Conservation (phyloP, 257 asterid species). For the Rauvolfia tetraphylla region DNA sequence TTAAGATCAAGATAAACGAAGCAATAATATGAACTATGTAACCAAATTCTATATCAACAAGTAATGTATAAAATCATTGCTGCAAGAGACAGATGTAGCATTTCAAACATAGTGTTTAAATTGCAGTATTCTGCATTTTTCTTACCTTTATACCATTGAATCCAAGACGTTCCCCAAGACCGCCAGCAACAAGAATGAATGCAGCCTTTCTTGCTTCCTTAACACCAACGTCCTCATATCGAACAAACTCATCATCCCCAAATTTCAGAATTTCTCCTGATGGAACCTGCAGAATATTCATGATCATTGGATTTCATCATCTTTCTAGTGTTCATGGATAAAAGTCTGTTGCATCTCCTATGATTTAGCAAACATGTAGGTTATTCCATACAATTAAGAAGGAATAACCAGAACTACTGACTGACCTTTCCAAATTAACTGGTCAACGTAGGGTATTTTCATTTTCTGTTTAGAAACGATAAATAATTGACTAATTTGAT, state of each 20-base stretch:
- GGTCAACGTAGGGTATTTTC: not conserved
- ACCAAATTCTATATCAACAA: not conserved
- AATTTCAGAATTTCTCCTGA: constrained; percentile 81
- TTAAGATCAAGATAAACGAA: not conserved
- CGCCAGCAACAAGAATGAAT: constrained; percentile 98
- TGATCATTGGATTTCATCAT: constrained; percentile 9
- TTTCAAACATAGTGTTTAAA: not conserved
- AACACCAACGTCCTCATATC: constrained; percentile 77
- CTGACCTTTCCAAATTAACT: not conserved
- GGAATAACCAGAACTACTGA: constrained; percentile 6
- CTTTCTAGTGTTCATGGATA: constrained; percentile 11
- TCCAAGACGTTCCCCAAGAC: constrained; percentile 99
- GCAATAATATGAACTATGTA: no score
- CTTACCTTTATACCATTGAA: constrained; percentile 93
- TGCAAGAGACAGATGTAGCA: not conserved
- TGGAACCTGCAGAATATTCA: constrained; percentile 61
- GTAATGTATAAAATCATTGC: not conserved
- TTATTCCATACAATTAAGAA: not conserved
- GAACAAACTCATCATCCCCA: constrained; percentile 62
- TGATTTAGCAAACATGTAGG: not conserved
- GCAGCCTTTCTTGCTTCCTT: constrained; percentile 85
- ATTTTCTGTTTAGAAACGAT: not conserved
- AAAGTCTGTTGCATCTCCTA: not conserved
- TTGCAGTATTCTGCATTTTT: not conserved
- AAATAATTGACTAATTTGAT: not conserved